These are phyloP conservation scores for Aspergillus transmontanensis DNA, from an alignment of 2,329 filamentous ascomycete genomes.

Conservation along the genomic window DNA sequence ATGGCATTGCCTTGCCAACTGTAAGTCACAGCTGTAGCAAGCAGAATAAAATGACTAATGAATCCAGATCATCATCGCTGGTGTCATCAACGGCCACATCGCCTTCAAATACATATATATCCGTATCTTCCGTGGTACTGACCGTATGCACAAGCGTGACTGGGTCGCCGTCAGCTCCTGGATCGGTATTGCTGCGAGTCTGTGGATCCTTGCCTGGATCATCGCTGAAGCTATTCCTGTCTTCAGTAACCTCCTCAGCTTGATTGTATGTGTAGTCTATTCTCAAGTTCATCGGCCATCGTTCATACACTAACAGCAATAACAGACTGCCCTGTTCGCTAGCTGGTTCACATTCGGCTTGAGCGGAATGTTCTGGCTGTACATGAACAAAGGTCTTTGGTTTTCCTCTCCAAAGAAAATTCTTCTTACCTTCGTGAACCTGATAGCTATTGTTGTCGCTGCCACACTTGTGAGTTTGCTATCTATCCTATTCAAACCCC, in stretches of 20 bases:
- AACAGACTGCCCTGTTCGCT: constrained; percentile 60
- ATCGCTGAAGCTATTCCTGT: constrained; percentile 71
- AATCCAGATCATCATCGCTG: constrained; percentile 64
- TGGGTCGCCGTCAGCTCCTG: constrained; percentile 58
- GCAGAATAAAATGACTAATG: not conserved
- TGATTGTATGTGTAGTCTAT: constrained; percentile 49
- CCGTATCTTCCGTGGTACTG: constrained; percentile 62
- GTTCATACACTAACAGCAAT: not conserved
- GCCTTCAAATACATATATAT: constrained; percentile 68
- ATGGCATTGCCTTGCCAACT: constrained; percentile 69
- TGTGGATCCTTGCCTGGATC: constrained; percentile 67
- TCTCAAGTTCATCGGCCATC: not conserved
- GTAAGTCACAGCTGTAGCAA: constrained; percentile 23
- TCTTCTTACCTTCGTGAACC: constrained; percentile 29
- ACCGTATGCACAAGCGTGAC: constrained; percentile 56
- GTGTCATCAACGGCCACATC: constrained; percentile 70
- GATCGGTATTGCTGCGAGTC: constrained; percentile 56
- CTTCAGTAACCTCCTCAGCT: constrained; percentile 67
- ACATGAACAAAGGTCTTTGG: constrained; percentile 37
- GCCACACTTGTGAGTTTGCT: constrained; percentile 24
- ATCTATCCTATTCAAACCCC: not conserved
- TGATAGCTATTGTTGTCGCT: constrained; percentile 26
- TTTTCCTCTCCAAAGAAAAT: constrained; percentile 36
- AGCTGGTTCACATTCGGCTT: constrained; percentile 65
- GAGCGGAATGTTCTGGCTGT: constrained; percentile 42